phyloP scores from a whole-genome alignment of 192 early-diverging fungal species.

The Mortierella alpina region DNA sequence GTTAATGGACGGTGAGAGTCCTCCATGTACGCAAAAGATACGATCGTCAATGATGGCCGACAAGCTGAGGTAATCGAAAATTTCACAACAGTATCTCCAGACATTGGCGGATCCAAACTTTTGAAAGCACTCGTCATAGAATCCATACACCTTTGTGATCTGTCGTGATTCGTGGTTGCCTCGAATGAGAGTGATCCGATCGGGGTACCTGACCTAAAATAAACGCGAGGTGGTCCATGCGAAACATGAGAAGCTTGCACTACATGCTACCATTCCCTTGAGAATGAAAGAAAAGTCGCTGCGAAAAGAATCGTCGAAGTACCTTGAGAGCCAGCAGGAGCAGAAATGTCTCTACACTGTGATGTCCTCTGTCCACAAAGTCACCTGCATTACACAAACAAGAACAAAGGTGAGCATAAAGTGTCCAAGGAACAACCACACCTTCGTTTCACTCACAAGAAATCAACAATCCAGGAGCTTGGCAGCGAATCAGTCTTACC shows the following conservation, averaged over 20 bases:
- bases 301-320: neutral
- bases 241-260: neutral
- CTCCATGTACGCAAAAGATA: constrained; percentile 97
- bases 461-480: neutral
- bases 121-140: constrained; percentile 96
- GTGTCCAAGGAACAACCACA: neutral
- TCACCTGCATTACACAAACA: constrained; percentile 63
- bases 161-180: constrained; percentile 95
- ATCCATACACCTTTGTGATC: constrained; percentile 99
- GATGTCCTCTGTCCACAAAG: constrained; percentile 96
- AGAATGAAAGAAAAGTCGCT: neutral
- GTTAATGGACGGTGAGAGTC: constrained; percentile 91
- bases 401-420: neutral
- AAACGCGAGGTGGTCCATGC: neutral
- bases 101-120: constrained; percentile 97
- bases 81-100: constrained; percentile 97
- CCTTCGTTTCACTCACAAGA: neutral
- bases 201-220: constrained; percentile 81
- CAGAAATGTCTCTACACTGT: constrained; percentile 97
- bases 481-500: constrained; percentile 56
- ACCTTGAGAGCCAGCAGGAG: constrained; percentile 95
- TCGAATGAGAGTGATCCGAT: constrained; percentile 92
- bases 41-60: constrained; percentile 94
- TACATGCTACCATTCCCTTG: neutral
- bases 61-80: constrained; percentile 96